Base-by-base conservation (phyloP, 208 protist species). In the Angomonas deanei region DNA sequence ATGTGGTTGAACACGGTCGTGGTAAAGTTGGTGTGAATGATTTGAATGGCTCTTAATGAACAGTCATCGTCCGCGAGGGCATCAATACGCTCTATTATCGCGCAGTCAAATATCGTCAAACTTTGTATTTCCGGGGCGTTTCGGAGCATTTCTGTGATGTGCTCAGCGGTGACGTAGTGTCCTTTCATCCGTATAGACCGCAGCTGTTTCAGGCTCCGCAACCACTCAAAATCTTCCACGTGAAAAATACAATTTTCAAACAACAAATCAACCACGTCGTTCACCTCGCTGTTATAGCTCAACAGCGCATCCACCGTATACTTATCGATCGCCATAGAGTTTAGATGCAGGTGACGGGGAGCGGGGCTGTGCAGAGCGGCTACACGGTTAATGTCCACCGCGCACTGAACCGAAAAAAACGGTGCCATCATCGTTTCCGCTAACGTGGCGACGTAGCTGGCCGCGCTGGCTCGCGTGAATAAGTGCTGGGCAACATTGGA, bases 161-260 rank as follows among this genome's bases (percentile, higher is more conserved):
- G 28, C 4, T 56, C 32, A 13, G 66, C 50, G 21, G 66, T 66
- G 13, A 32, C 55, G 21, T 48, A 58, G 26, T 58, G 56, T 0
- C 72, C 72, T 24, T 65, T 64, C 46, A 77, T 60, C 36, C 72
- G 72, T 24, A 77, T 36, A 46, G 63, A 54, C 15, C 46, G 50
- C 52, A 77, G 23, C 26, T 32, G 19, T 10, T 27, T 36, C 24
- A 77, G 49, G 6, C 57, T 60, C 17, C 38, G 10, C 21, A 77
- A 42, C 72, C 72, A 77, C 15, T 60, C 47, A 21, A 64, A 64
- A 32, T 68, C 66, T 26, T 64, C 54, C 33, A 42, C 55, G 13
- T 56, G 24, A 59, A 77, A 77, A 46, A 52, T 60, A 63, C 72
- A 77, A 50, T 77, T 63, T 34, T 77, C 72, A 48, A 77, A 77